Evolutionary conservation across 352 stramenopile genomes (phyloP), one percentile per base, ranked within the genome.

Genomic region (Pythium vanterpoolii): DNA sequence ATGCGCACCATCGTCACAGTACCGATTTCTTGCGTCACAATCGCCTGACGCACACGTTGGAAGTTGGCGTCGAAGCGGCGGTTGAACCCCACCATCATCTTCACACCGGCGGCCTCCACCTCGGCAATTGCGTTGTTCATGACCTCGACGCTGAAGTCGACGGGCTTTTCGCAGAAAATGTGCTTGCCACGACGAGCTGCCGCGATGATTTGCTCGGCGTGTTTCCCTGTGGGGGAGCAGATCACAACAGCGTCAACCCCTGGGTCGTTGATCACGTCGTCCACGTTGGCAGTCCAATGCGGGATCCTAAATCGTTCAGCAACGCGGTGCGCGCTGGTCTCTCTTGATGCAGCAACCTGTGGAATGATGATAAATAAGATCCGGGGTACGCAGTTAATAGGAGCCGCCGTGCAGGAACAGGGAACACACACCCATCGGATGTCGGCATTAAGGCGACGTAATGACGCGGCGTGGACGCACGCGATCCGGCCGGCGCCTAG

Each of bases 81-180:
- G 53, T 98, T 88, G 54, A 98, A 91, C 2, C 79, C 95, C 60
- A 96, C 95, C 93, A 98, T 98, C 34, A 98, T 72, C 76, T 98
- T 98, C n/a, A 98, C 88, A 30, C 72, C 74, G 18, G 80, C 77
- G 3, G 33, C 33, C 44, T 51, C 27, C 14, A 88, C 76, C 48
- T 74, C 77, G 27, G 69, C 69, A 56, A 89, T 75, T 19, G 79
- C 79, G 4, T 80, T 72, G 68, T 86, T 69, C 24, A 82, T 77
- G 9, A 75, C 70, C 1, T 79, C 62, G 4, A 98, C 71, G 66
- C 94, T 90, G n/a, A 96, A 90, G 45, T 96, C 93, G 60, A 98
- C 90, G 11, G 94, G 94, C 62, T 98, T 98, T 75, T 98, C 93
- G 65, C 92, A 98, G 60, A 98, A 98, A 42, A 98, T 93, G 67